phyloP scores from a whole-genome alignment of 805 yeast species.

The Starmerella potacharoeniae region DNA sequence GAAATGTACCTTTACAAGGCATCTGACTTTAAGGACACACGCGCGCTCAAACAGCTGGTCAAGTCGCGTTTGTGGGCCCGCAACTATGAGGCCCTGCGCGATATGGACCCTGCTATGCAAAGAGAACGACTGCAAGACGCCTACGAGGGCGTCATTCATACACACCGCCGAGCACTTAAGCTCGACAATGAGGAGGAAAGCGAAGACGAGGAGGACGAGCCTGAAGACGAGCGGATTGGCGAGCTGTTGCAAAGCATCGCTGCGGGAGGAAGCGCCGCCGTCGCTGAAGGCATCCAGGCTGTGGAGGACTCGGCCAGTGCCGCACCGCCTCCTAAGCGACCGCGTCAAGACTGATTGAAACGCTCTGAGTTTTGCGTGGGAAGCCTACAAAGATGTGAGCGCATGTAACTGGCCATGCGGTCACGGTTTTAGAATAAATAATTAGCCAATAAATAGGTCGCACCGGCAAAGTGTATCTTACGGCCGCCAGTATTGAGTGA shows the following conservation, averaged over 20 bases:
- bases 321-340: neutral
- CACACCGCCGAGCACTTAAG: conserved; percentile 9
- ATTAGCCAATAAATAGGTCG: neutral
- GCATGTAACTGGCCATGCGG: too few species aligned
- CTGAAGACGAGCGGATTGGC: neutral
- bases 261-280: neutral
- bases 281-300: neutral
- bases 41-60: conserved; percentile 42
- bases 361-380: too few species aligned
- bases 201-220: conserved; percentile 12
- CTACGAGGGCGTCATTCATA: conserved; percentile 32
- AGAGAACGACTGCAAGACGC: conserved; percentile 59
- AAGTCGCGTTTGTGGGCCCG: conserved; percentile 66
- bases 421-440: neutral
- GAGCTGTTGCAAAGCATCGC: neutral
- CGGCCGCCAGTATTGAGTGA: conserved; percentile 97
- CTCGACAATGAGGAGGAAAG: conserved; percentile 7
- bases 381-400: too few species aligned
- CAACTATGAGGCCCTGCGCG: conserved; percentile 66
- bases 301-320: neutral
- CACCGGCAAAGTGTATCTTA: neutral
- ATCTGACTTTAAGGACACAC: conserved; percentile 18
- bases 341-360: neutral
- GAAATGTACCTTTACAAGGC: conserved; percentile 58
- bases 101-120: conserved; percentile 66